A percentile compares a stretch with the other conserved stretches of the same genome.
Conservation (phyloP, 2,329 filamentous ascomycete species). For the Colletotrichum cereale region DNA sequence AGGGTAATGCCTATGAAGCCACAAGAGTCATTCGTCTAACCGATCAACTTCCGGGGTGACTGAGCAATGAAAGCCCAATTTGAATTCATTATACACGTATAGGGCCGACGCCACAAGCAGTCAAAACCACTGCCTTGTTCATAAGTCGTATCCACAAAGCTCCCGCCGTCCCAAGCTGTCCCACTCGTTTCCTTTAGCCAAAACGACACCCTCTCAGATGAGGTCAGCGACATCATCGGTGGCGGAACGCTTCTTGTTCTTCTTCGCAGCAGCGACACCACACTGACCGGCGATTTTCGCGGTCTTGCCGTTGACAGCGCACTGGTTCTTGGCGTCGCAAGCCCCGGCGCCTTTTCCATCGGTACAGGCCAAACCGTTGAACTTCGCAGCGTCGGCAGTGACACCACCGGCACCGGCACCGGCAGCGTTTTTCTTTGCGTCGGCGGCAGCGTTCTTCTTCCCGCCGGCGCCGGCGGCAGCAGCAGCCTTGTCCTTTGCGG, state of each 20-base stretch:
- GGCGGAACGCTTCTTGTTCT: conserved; percentile 16
- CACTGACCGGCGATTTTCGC: conserved; percentile 33
- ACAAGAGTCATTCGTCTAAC: neutral
- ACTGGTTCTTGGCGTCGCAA: conserved; percentile 29
- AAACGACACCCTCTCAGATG: neutral
- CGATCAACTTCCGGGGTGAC: neutral
- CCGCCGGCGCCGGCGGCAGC: neutral
- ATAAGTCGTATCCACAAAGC: neutral
- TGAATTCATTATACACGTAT: neutral
- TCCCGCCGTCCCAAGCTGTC: neutral
- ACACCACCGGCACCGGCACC: neutral
- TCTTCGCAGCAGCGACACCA: conserved; percentile 25
- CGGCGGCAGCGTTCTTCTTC: conserved; percentile 6
- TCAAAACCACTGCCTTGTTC: neutral
- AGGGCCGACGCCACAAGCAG: neutral
- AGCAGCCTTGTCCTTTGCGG: neutral
- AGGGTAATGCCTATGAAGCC: neutral
- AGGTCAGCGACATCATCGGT: neutral
- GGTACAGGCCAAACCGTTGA: conserved; percentile 32
- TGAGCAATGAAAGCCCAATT: neutral
- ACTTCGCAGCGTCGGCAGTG: conserved; percentile 3
- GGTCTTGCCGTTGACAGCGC: conserved; percentile 36
- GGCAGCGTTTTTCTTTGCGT: conserved; percentile 6
- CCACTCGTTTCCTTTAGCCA: neutral
- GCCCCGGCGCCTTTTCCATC: conserved; percentile 34